These are phyloP conservation scores for Gloeophyllum trabeum DNA, from an alignment of 768 basidiomycete species.

Conservation along the genomic window DNA sequence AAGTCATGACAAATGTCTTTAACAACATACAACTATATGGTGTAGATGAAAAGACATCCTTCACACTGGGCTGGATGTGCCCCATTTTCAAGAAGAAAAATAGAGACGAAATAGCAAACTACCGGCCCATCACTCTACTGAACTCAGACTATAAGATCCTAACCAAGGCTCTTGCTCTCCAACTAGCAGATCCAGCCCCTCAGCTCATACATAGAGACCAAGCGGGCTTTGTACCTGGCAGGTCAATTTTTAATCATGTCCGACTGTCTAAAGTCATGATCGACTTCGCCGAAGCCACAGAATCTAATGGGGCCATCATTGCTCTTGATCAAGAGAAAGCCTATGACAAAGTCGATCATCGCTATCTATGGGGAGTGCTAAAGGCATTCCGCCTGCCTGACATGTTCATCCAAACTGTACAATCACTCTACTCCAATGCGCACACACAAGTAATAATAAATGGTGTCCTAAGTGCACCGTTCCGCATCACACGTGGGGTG, in stretches of 20 bases:
- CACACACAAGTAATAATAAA: constrained; percentile 21
- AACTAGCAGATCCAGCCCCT: constrained; percentile 7
- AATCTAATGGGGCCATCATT: constrained; percentile 6
- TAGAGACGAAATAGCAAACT: constrained; percentile 5
- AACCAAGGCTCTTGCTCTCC: constrained; percentile 13
- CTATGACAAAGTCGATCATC: constrained; percentile 10
- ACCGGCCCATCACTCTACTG: constrained; percentile 12
- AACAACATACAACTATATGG: constrained; percentile 20
- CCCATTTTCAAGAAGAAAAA: constrained; percentile 30
- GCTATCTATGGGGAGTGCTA: constrained; percentile 9
- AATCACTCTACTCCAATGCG: constrained; percentile 18
- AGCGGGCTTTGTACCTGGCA: constrained; percentile 24
- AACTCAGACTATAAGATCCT: constrained; percentile 23
- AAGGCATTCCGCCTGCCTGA: constrained; percentile 2
- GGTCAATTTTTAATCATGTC: constrained; percentile 21
- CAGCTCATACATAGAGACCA: constrained; percentile 23
- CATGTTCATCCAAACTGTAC: constrained; percentile 13
- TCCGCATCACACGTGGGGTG: constrained; percentile 19
- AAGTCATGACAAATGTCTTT: neutral
- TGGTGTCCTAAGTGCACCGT: constrained; percentile 14
- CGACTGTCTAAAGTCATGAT: constrained; percentile 11
- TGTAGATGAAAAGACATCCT: constrained; percentile 4
- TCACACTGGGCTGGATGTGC: constrained; percentile 21
- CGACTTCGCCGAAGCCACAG: constrained; percentile 5
- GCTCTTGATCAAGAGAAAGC: constrained; percentile 12